Evolutionary conservation across 495 filamentous ascomycete genomes (phyloP), one percentile per base, ranked within the genome.

Genomic region (Thermochaetoides thermophila): DNA sequence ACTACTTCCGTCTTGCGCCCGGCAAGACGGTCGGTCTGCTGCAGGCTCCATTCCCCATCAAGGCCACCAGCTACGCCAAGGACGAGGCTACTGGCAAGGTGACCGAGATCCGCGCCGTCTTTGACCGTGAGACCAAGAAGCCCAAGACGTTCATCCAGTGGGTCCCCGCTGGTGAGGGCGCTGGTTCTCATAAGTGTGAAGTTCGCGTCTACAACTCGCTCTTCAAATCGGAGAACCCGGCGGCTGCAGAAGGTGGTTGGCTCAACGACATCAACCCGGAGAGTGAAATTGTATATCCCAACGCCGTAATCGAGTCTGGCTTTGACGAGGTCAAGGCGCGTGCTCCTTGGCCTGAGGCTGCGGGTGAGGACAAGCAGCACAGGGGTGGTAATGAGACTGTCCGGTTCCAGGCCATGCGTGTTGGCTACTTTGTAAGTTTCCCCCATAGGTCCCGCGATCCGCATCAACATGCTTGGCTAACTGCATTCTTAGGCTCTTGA

Each of bases 81-180:
- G 78, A 87, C 47, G 61, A 70, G 16, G 37, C 56, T 1, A 74
- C 68, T 4, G 85, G 82, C 32, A 62, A 66, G 22, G 68, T 93
- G 11, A 83, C 64, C 19, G 71, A 80, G 43, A 68, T 86, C 36
- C 63, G 63, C 18, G 83, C 78, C 7, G 63, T 63, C 6, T 76
- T 69, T 32, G 74, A 78, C 37, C 69, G 67, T 37, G 73, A 78
- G 35, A 71, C 64, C 40, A 79, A 79, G 61, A 86, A 85, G 57
- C 82, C 83, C 34, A 93, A 87, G 57, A 74, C 78, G 0, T 85
- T 76, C 53, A 94, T 97, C 50, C 85, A 94, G 45, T 96, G 87
- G 87, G 80, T 94, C 2, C 52, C 74, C 10, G 53, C 57, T 0
- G 29, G 31, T 17, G 69, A 78, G 33, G 67, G 69, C 28, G 68